phyloP scores from a whole-genome alignment of 1,139 yeast genomes.

The Candida glucosophila region DNA sequence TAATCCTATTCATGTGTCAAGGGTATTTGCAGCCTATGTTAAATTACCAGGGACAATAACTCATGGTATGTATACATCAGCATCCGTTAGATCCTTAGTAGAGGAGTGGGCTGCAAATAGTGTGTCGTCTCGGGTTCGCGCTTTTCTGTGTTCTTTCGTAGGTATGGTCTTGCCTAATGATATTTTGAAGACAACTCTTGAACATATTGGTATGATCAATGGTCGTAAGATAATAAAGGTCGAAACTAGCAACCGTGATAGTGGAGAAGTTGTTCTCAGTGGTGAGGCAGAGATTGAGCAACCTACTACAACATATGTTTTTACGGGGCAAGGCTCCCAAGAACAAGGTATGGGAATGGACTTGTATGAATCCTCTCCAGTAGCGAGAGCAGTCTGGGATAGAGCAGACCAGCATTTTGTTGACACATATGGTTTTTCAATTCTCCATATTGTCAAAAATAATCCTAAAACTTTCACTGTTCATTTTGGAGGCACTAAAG shows the following conservation, averaged over 20 bases:
- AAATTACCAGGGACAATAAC: slow-evolving; percentile 95
- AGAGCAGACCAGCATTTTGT: slow-evolving; percentile 92
- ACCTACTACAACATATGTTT: slow-evolving; percentile 92
- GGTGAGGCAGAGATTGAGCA: slow-evolving; percentile 99
- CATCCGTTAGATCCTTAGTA: slow-evolving; percentile 87
- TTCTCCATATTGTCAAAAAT: slow-evolving; percentile 87
- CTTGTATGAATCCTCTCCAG: slow-evolving; percentile 79
- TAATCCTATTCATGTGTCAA: slow-evolving; percentile 96
- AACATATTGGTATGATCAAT: slow-evolving; percentile 97
- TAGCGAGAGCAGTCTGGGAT: slow-evolving; percentile 96
- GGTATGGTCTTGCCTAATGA: slow-evolving; percentile 99
- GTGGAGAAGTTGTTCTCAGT: slow-evolving; percentile 64
- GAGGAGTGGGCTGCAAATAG: slow-evolving; percentile 99
- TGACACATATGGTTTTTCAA: slow-evolving; percentile 93
- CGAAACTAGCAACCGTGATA: slow-evolving; percentile 76
- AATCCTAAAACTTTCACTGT: slow-evolving; percentile 94
- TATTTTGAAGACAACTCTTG: slow-evolving; percentile 75
- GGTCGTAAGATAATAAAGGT: slow-evolving; percentile 97
- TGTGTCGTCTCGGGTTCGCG: slow-evolving; percentile 91
- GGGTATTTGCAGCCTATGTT: slow-evolving; percentile 90
- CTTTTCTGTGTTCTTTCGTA: slow-evolving; percentile 81
- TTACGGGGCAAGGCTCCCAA: slow-evolving; percentile 99
- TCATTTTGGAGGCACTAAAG: slow-evolving; percentile 97
- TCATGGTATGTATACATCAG: slow-evolving; percentile 98
- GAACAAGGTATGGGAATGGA: slow-evolving; percentile 99